Conservation (phyloP, 2,329 filamentous ascomycete species). For the Cladophialophora yegresii region DNA sequence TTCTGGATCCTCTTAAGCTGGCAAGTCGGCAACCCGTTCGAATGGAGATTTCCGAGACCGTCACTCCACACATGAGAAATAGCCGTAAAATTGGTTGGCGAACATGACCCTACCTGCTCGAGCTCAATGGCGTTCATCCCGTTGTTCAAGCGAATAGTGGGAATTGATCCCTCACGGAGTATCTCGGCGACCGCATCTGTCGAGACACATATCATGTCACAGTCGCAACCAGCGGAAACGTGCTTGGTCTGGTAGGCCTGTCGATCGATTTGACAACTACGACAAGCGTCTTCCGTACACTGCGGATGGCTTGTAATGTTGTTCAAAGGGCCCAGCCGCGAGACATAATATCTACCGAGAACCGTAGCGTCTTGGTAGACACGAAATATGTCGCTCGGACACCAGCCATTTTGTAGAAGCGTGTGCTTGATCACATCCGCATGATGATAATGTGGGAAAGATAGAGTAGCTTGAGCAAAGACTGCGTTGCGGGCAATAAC, state of each 20-base stretch:
- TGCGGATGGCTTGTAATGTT: background rate
- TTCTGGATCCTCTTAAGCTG: background rate
- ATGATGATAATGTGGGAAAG: background rate
- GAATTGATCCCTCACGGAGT: background rate
- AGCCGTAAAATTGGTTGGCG: background rate
- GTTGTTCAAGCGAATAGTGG: background rate
- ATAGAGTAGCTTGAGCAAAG: background rate
- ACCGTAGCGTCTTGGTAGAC: background rate
- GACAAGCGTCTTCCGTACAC: background rate
- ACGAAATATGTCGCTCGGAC: background rate
- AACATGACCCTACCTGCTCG: no score
- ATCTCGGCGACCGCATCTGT: background rate
- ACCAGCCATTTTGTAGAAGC: background rate
- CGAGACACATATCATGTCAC: background rate
- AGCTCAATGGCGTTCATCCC: background rate
- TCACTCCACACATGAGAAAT: slow-evolving; percentile 7
- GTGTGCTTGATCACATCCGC: background rate
- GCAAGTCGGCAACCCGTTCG: slow-evolving; percentile 3
- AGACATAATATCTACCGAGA: background rate
- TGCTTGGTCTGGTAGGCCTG: slow-evolving; percentile 1
- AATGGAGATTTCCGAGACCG: slow-evolving; percentile 3
- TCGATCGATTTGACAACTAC: background rate
- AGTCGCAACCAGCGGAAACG: background rate
- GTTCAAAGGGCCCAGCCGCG: slow-evolving; percentile 1
- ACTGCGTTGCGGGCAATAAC: background rate